These are phyloP conservation scores for Candida mesenterica DNA, from an alignment of 1,139 yeast genomes.

Conservation along the genomic window DNA sequence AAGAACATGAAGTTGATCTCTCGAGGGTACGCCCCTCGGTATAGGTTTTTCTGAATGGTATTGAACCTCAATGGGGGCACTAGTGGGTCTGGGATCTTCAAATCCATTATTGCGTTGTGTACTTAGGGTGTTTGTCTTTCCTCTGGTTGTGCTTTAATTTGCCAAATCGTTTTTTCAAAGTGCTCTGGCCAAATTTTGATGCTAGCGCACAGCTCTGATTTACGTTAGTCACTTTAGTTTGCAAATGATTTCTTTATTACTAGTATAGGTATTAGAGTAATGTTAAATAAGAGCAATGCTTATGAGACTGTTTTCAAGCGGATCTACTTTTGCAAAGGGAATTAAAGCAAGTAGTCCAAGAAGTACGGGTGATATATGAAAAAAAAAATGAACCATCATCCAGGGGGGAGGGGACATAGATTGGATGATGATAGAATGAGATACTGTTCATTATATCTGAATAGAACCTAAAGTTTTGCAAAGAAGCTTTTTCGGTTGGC, in stretches of 20 bases:
- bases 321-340: background rate
- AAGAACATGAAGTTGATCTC: slow-evolving; percentile 71
- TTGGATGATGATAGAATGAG: no score
- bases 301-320: background rate
- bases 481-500: no score
- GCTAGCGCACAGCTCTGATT: no score
- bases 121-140: no score
- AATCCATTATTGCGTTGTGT: no score
- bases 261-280: background rate
- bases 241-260: background rate
- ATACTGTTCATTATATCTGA: no score
- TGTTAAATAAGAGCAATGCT: background rate
- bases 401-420: no score
- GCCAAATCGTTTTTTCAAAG: no score
- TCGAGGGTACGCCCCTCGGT: slow-evolving; percentile 86
- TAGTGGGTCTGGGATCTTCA: slow-evolving; percentile 36
- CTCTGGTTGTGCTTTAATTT: no score
- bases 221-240: no score
- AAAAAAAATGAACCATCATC: background rate
- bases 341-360: background rate
- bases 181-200: no score
- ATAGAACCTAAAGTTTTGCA: no score
- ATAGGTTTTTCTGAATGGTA: slow-evolving; percentile 65
- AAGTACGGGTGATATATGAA: background rate
- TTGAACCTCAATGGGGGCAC: slow-evolving; percentile 84